Percentiles rank a stretch among this genome's conserved stretches.
phyloP scores from a whole-genome alignment of 2,329 filamentous ascomycete species.

The Beauveria varroae region DNA sequence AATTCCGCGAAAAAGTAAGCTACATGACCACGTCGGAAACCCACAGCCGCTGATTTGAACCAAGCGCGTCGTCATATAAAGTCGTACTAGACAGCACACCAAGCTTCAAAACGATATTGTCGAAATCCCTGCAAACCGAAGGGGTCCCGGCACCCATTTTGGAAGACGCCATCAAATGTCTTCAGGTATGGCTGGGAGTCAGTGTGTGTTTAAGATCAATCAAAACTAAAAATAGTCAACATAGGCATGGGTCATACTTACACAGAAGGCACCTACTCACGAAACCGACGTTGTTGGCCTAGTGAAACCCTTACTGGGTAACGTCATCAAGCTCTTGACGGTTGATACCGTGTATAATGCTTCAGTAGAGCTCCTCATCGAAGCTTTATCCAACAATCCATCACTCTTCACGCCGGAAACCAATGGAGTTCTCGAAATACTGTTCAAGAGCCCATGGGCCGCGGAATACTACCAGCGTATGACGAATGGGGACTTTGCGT shows the following conservation, averaged over 20 bases:
- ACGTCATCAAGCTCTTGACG: constrained; percentile 53
- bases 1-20: constrained; percentile 49
- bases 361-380: constrained; percentile 56
- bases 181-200: constrained; percentile 43
- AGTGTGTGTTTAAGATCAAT: constrained; percentile 21
- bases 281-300: constrained; percentile 49
- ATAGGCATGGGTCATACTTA: constrained; percentile 68
- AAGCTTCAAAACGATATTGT: constrained; percentile 34
- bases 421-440: constrained; percentile 46
- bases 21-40: neutral
- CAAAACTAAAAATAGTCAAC: neutral
- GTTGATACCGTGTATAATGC: constrained; percentile 50
- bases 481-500: constrained; percentile 53
- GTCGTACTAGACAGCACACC: constrained; percentile 32
- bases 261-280: constrained; percentile 54
- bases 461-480: constrained; percentile 47
- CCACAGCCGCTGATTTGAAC: constrained; percentile 17
- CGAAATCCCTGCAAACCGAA: constrained; percentile 26
- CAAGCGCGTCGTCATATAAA: constrained; percentile 30
- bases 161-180: constrained; percentile 51
- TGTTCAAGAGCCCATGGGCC: constrained; percentile 56
- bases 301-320: constrained; percentile 52
- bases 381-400: constrained; percentile 57
- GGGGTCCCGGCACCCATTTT: constrained; percentile 29
- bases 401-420: constrained; percentile 54